Conservation (phyloP, 2,329 filamentous ascomycete species). For the Fusarium euwallaceae region DNA sequence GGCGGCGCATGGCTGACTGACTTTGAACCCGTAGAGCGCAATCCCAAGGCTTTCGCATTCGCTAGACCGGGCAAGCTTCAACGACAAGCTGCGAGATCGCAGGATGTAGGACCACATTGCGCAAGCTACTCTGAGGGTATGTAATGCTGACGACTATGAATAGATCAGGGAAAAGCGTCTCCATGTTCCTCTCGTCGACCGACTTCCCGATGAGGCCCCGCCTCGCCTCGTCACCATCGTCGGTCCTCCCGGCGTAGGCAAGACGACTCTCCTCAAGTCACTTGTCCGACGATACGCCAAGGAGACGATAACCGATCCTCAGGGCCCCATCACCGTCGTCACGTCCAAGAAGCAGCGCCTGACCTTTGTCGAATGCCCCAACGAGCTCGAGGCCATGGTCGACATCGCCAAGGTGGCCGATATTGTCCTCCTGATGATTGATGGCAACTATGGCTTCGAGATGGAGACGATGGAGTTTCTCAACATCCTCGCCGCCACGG, state of each 20-base stretch:
- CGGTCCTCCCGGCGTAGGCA: constrained; percentile 93
- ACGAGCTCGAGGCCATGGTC: constrained; percentile 95
- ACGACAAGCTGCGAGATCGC: constrained; percentile 78
- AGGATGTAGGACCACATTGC: constrained; percentile 69
- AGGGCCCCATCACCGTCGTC: constrained; percentile 93
- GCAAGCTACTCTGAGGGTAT: not conserved
- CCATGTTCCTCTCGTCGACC: constrained; percentile 96
- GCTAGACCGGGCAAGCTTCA: constrained; percentile 84
- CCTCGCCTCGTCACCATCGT: constrained; percentile 94
- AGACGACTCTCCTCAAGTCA: constrained; percentile 95
- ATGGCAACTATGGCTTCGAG: constrained; percentile 98
- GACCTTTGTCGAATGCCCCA: constrained; percentile 97
- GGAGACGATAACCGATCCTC: constrained; percentile 89
- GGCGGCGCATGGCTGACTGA: constrained; percentile 43
- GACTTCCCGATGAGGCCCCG: constrained; percentile 93
- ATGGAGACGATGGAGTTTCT: constrained; percentile 99
- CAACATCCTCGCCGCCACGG: constrained; percentile 91
- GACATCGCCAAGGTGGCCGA: constrained; percentile 97
- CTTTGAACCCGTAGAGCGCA: constrained; percentile 66
- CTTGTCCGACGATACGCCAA: constrained; percentile 95
- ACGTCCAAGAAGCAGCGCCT: constrained; percentile 95
- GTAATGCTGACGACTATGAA: constrained; percentile 40
- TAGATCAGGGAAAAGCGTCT: constrained; percentile 95
- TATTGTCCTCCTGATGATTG: constrained; percentile 97
- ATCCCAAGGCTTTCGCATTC: constrained; percentile 92